A percentile compares a stretch with the other conserved stretches of the same genome.
Evolutionary conservation across 345 rosid species (phyloP).

Genomic region (Lumnitzera littorea): DNA sequence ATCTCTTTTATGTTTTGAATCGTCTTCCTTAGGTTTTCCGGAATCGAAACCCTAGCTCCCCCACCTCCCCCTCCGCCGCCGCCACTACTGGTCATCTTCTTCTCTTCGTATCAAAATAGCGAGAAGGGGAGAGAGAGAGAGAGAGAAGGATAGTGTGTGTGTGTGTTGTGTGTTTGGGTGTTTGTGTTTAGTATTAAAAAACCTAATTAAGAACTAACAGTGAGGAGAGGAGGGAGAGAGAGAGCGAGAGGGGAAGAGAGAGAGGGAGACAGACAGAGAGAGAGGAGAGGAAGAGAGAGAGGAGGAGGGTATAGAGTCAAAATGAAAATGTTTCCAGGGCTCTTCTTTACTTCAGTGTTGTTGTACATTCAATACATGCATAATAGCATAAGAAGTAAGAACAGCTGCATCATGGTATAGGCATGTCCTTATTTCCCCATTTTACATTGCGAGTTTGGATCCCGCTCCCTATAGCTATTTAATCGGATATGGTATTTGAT

Average conservation of each 20-base stretch:
- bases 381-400: too few species aligned
- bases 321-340: too few species aligned
- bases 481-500: too few species aligned
- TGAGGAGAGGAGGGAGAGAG: constrained; percentile 1
- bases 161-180: not conserved
- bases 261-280: not conserved
- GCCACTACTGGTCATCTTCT: constrained; percentile 45
- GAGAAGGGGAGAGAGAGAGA: constrained; percentile 7
- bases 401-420: too few species aligned
- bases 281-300: not conserved
- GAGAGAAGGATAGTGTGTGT: constrained; percentile 3
- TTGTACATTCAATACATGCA: too few species aligned
- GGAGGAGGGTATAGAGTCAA: too few species aligned
- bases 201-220: not conserved
- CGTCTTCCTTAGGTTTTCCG: constrained; percentile 36
- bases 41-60: constrained; percentile 44
- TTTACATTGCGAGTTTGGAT: too few species aligned
- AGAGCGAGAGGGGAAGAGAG: constrained; percentile 1
- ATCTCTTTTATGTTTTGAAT: constrained; percentile 70
- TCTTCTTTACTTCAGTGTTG: too few species aligned
- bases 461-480: too few species aligned
- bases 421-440: too few species aligned
- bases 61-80: constrained; percentile 24
- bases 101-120: constrained; percentile 6
- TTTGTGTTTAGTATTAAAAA: not conserved